phyloP scores from a whole-genome alignment of 2,329 filamentous ascomycete species.

The Fusarium tuaranense region DNA sequence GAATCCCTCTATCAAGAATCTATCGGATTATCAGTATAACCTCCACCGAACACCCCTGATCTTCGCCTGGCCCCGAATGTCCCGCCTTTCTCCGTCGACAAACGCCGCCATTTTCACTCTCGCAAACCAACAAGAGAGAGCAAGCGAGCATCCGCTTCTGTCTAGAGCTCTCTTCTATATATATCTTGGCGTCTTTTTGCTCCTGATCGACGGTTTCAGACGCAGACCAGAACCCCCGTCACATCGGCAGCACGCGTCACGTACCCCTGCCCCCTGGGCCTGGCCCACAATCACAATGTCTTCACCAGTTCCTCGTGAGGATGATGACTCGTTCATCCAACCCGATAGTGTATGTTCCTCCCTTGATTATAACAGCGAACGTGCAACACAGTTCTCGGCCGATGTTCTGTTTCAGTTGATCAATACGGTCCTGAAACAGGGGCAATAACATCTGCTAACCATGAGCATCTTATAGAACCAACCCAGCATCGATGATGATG shows the following conservation, averaged over 20 bases:
- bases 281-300: slow-evolving; percentile 2
- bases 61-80: background rate
- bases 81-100: background rate
- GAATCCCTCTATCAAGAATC: no score
- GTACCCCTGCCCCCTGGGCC: background rate
- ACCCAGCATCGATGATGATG: slow-evolving; percentile 28
- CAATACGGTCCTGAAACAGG: background rate
- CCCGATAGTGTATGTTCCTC: slow-evolving; percentile 23
- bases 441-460: slow-evolving; percentile 4
- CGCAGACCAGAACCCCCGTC: background rate
- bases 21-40: slow-evolving; percentile 1
- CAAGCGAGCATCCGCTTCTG: background rate
- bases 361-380: background rate
- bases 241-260: background rate
- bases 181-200: background rate
- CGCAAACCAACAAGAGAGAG: background rate
- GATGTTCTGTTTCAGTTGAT: background rate
- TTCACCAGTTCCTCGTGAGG: slow-evolving; percentile 6
- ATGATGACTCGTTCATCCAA: slow-evolving; percentile 29
- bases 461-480: slow-evolving; percentile 13
- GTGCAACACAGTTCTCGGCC: background rate
- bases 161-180: background rate
- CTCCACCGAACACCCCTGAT: background rate
- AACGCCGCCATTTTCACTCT: background rate
- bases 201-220: background rate